Evolutionary conservation across 2,329 filamentous ascomycete genomes (phyloP).

Genomic region (Colletotrichum graminicola): DNA sequence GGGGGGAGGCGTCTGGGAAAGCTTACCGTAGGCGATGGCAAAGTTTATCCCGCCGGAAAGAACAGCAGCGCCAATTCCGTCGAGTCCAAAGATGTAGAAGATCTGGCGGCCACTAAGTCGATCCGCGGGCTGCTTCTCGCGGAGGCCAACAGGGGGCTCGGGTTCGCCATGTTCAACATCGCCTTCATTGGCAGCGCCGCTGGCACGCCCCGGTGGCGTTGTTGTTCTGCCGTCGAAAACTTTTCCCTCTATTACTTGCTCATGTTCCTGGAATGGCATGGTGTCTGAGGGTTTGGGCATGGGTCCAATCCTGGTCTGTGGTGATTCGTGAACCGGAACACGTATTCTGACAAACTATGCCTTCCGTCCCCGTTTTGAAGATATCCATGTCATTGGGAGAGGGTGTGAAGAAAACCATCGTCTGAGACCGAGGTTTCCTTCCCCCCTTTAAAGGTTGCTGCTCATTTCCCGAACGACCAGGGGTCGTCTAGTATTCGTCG

Average conservation of each 20-base stretch:
- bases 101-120: constrained; percentile 58
- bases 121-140: constrained; percentile 51
- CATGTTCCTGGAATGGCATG: constrained; percentile 17
- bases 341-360: constrained; percentile 21
- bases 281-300: background rate
- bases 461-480: constrained; percentile 35
- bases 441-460: constrained; percentile 19
- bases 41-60: constrained; percentile 66
- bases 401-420: background rate
- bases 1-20: background rate
- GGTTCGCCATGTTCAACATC: constrained; percentile 8
- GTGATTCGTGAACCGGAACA: constrained; percentile 10
- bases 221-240: background rate
- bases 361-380: constrained; percentile 1
- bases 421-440: background rate
- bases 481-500: constrained; percentile 24
- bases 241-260: constrained; percentile 11
- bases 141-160: background rate
- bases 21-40: constrained; percentile 62
- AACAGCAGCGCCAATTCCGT: constrained; percentile 61
- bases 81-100: constrained; percentile 62
- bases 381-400: constrained; percentile 4
- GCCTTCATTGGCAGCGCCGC: background rate
- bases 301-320: background rate
- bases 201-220: background rate